Base-by-base conservation (phyloP, 371 early-diverging fungal species). In the Neoconidiobolus thromboides region DNA sequence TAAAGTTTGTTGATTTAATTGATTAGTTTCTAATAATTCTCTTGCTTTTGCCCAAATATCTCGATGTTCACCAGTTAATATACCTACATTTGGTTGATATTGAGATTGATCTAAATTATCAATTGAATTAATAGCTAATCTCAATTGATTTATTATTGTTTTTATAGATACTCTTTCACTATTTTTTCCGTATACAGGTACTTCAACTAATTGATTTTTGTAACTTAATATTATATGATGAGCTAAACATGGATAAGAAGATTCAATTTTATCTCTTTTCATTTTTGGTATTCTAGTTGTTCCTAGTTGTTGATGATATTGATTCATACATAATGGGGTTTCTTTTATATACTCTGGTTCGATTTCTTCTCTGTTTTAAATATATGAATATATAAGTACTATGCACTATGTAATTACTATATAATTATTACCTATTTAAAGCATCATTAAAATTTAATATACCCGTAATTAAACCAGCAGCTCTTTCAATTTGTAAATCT, bases 241-340 rank as follows among this genome's bases (percentile, higher is more conserved):
- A 15, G 83, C 76, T 1, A 76, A 76, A 12, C 85, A 69, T 6
- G 89, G 89, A 70, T 77, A 85, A 47, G 76, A 70, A 40, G 76
- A 76, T 0, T 85, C 78, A 40, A 88, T 69, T 39, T 72, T 63
- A 65, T 93, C 94, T 48, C 80, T 67, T 0, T 74, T 78, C 36
- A 73, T 48, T 9, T 78, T 74, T 14, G 92, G 83, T 54, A 87
- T 78, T 41, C 94, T 78, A 41, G 78, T 76, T 1, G 85, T 76
- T n/a, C 91, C 87, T 72, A 93, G 91, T 68, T 89, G 77, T 43
- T 77, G 73, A 60, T 78, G 79, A 67, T 84, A 82, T 71, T 94
- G 93, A 70, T 92, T 78, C 94, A 95, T 93, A 68, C 90, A 89
- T 40, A 90, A 69, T 0, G 91, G 88, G 1, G 71, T 70, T 42